Base-by-base conservation (phyloP, 345 rosid species). In the Anastatica hierochuntica region DNA sequence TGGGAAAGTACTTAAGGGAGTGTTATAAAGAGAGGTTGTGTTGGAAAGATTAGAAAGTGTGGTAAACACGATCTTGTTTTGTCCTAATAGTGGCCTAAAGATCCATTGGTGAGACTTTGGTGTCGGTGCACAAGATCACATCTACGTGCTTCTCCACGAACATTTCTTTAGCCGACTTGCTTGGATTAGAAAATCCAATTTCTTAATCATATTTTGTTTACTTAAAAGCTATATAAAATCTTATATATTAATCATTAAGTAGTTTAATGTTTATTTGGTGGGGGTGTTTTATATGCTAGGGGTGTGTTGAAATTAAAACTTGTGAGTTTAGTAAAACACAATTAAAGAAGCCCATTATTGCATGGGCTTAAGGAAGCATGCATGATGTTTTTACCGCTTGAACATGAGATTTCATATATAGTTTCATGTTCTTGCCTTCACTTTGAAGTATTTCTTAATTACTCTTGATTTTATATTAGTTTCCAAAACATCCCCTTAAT, bases 51-150 rank as follows among this genome's bases (percentile, higher is more conserved):
- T 53, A 53, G 55, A 67, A 53, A 62, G 56, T 67, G 50, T 53
- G 56, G 40, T 38, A 40, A 60, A 67, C 72, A 67, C 72, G 72
- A 60, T 60, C 66, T 60, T 67, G 46, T 60, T 62, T 60, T 67
- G 46, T 67, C 44, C 39, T 52, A 20, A 30, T 39, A 60, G 37
- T 39, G 45, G 45, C 48, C 19, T 57, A 66, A 58, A 66, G 30
- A 58, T 66, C 39, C 31, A 33, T 53, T 59, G 62, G 72, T 67
- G 43, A 67, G 51, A 59, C 12, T 46, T 67, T 39, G 66, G 56
- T 67, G 38, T 23, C 10, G 24, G 31, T 30, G 33, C 66, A 45
- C 56, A 67, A 60, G 62, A 66, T 44, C 51, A 53, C 44, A 33
- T 9, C 12, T 40, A 30, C 48, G 66, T 67, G 66, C 56, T 60